These are phyloP conservation scores for Daldinia childiae DNA, from an alignment of 495 filamentous ascomycete species.

Conservation along the genomic window DNA sequence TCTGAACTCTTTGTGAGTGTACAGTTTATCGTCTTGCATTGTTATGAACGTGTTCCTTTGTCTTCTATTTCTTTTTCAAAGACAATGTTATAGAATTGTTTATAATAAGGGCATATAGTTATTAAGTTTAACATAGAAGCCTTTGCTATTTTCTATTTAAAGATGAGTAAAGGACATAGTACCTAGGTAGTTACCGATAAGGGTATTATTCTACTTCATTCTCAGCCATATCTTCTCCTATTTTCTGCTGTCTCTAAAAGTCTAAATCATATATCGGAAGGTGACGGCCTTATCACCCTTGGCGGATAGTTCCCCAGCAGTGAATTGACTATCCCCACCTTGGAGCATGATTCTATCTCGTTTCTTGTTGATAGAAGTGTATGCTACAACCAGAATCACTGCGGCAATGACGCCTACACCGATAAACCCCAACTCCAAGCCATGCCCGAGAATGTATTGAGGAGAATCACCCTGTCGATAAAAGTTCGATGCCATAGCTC, in stretches of 20 bases:
- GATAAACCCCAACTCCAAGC: slow-evolving; percentile 75
- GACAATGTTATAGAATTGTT: not conserved
- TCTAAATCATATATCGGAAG: slow-evolving; percentile 67
- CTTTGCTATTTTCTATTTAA: not conserved
- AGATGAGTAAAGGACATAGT: not conserved
- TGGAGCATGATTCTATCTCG: slow-evolving; percentile 57
- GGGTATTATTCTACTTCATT: not conserved
- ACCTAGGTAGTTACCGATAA: not conserved
- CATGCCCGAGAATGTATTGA: slow-evolving; percentile 73
- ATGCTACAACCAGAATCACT: slow-evolving; percentile 63
- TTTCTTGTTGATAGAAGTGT: slow-evolving; percentile 67
- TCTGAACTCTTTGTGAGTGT: not conserved
- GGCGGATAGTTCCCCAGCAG: slow-evolving; percentile 63
- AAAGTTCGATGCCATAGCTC: slow-evolving; percentile 80
- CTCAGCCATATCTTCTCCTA: not conserved
- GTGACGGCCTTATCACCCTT: slow-evolving; percentile 71
- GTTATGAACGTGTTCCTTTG: not conserved
- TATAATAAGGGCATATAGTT: not conserved
- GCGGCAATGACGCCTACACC: slow-evolving; percentile 67
- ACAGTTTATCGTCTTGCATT: not conserved
- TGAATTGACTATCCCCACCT: slow-evolving; percentile 58
- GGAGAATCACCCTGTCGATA: slow-evolving; percentile 73
- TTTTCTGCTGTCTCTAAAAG: not conserved
- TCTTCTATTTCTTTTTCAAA: not conserved
- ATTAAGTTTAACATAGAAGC: not conserved